phyloP scores from a whole-genome alignment of 441 rosid species.

The Codiaeum variegatum region DNA sequence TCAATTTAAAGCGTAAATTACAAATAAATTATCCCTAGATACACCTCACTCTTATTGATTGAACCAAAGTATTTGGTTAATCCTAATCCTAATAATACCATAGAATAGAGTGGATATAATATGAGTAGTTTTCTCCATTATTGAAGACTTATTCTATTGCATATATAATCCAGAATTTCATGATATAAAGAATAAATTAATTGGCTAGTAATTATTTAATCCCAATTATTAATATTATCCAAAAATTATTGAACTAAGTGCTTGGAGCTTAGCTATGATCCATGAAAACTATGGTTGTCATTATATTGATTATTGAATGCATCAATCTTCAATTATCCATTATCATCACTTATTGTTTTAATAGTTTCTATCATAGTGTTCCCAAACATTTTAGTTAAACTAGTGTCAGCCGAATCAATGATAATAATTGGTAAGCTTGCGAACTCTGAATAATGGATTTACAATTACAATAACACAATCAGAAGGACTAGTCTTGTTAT shows the following conservation, averaged over 20 bases:
- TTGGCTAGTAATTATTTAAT: background rate
- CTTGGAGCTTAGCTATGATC: background rate
- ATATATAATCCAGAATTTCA: background rate
- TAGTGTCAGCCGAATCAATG: no score
- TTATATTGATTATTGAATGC: background rate
- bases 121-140: background rate
- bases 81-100: background rate
- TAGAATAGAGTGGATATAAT: background rate
- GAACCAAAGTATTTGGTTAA: no score
- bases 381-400: no score
- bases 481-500: no score
- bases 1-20: no score
- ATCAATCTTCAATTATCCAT: background rate
- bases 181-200: background rate
- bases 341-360: no score
- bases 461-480: no score
- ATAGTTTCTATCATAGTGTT: no score
- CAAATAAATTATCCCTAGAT: no score
- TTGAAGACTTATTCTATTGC: background rate
- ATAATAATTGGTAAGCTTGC: no score
- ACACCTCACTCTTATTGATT: no score
- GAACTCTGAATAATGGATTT: no score
- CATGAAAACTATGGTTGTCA: background rate
- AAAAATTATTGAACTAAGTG: background rate
- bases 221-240: background rate